A percentile compares a stretch with the other conserved stretches of the same genome.
These are phyloP conservation scores for Fusarium globosum DNA, from an alignment of 2,329 filamentous ascomycete species.

Conservation along the genomic window DNA sequence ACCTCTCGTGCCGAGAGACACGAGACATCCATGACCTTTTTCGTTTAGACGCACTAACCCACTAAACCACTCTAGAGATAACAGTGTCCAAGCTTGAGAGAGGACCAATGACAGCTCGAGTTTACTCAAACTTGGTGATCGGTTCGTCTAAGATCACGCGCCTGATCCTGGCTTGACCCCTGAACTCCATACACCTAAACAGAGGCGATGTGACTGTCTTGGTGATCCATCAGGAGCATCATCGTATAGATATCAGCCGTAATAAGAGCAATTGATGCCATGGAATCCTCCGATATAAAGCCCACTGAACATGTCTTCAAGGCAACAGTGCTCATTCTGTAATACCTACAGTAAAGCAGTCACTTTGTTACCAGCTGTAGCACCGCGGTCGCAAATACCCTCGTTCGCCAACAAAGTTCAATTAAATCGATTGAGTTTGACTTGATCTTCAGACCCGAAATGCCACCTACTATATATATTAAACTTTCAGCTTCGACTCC, in stretches of 20 bases:
- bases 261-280: background rate
- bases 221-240: constrained; percentile 6
- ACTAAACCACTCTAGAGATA: constrained; percentile 29
- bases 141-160: constrained; percentile 17
- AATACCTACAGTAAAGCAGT: background rate
- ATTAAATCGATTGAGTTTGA: constrained; percentile 29
- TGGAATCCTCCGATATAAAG: background rate
- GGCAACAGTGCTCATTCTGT: background rate
- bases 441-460: constrained; percentile 12
- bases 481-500: background rate
- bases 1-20: constrained; percentile 29
- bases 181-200: constrained; percentile 10
- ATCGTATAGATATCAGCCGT: constrained; percentile 1
- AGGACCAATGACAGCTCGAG: constrained; percentile 5
- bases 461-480: background rate
- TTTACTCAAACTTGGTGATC: constrained; percentile 17
- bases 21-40: constrained; percentile 16
- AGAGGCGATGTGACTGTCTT: constrained; percentile 20
- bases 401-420: constrained; percentile 18
- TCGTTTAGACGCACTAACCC: constrained; percentile 26
- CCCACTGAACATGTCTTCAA: too few relatives aligned
- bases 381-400: background rate
- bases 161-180: constrained; percentile 18
- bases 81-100: constrained; percentile 1
- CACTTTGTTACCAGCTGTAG: background rate